These are phyloP conservation scores for Neoboletus magnificus DNA, from an alignment of 768 basidiomycete genomes.

Conservation along the genomic window DNA sequence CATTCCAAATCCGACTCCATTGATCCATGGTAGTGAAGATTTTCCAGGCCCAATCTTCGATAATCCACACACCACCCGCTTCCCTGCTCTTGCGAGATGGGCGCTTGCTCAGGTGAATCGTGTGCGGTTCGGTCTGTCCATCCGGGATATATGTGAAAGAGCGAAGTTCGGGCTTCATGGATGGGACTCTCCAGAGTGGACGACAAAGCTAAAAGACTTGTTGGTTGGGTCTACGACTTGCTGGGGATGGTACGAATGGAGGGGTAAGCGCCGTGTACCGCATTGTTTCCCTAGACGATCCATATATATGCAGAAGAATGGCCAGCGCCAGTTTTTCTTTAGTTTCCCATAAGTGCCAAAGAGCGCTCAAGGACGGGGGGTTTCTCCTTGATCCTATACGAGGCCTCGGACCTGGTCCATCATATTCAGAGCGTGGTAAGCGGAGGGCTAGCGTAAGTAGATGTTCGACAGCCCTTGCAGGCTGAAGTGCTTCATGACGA, in stretches of 20 bases:
- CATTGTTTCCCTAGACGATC: background rate
- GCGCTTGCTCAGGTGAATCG: background rate
- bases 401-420: background rate
- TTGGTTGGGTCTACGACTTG: background rate
- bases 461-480: no score
- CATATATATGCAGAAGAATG: background rate
- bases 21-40: background rate
- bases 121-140: rapidly evolving
- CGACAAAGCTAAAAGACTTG: background rate
- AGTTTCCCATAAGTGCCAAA: background rate
- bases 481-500: background rate
- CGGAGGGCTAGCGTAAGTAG: background rate
- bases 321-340: background rate
- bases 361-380: background rate
- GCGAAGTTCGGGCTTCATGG: background rate
- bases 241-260: background rate
- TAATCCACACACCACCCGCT: background rate
- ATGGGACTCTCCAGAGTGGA: background rate
- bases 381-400: background rate
- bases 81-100: background rate
- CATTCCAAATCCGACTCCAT: background rate
- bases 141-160: background rate
- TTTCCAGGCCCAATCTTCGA: background rate
- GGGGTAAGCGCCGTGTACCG: background rate
- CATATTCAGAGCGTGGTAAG: no score